Evolutionary conservation across 1,284 basidiomycete genomes (phyloP), one percentile per base, ranked within the genome.

Genomic region (Xanthoconium separans): DNA sequence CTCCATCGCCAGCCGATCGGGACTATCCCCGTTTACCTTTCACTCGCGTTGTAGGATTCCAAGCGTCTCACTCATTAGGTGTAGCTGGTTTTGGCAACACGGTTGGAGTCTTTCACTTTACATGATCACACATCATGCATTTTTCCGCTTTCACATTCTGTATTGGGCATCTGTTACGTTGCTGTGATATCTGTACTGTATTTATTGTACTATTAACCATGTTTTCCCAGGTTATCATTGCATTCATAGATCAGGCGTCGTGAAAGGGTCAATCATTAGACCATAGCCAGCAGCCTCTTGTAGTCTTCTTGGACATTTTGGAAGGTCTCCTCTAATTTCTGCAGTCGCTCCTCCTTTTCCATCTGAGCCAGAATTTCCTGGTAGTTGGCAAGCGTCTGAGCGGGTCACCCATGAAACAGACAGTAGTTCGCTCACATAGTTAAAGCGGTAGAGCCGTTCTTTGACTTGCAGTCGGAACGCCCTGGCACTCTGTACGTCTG

Each of bases 271-370:
- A 9, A 15, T 30, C 44, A 56, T 61, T 49, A 47, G 30, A 84
- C 70, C 70, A 83, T 80, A 2, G 77, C 78, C 40, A 96, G 75
- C 65, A 97, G 87, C 51, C 93, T 83, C 61, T 80, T 79, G 64
- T 98, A 98, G 71, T 95, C 95, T 47, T 93, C 86, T 50, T 81
- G 76, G 15, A 98, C 93, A 55, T 80, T 87, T 66, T 91, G 86
- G 73, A 93, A 99, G 11, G 96, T 98, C 73, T 96, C 92, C 68
- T 96, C 90, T 46, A 99, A 77, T 69, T 95, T 97, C 56, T 90
- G 85, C 52, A 92, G 79, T 42, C 93, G 80, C 68, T 98, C 95
- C 48, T 87, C 77, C 60, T 89, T 88, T 50, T 94, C 89, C 55
- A 97, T 74, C 68, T 95, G 91, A 47, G 84, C 85, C 49, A 98